A percentile compares a stretch with the other conserved stretches of the same genome.
Evolutionary conservation across 2,329 filamentous ascomycete species (phyloP).

Genomic region (Cercospora zeae-maydis): DNA sequence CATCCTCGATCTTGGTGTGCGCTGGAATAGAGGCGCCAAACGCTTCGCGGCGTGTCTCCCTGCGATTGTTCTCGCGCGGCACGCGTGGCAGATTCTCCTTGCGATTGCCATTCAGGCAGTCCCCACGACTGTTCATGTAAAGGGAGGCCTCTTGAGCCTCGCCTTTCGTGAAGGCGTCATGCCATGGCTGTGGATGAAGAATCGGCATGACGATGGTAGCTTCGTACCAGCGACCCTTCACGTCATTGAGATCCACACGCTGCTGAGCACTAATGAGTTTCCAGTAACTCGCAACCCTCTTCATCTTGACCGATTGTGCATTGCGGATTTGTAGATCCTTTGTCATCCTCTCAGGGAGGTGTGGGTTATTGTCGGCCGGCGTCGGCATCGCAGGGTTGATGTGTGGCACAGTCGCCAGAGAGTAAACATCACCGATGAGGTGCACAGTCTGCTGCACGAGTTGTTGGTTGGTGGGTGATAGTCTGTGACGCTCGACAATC

Average conservation of each 20-base stretch:
- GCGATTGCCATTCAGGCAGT: conserved; percentile 35
- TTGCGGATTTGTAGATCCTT: conserved; percentile 52
- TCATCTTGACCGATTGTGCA: conserved; percentile 39
- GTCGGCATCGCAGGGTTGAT: conserved; percentile 36
- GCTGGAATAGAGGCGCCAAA: conserved; percentile 43
- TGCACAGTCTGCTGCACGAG: conserved; percentile 32
- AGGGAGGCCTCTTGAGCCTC: conserved; percentile 35
- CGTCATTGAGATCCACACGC: conserved; percentile 44
- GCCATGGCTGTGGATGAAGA: conserved; percentile 32
- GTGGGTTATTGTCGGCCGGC: conserved; percentile 38
- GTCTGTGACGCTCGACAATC: conserved; percentile 41
- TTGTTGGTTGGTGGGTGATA: conserved; percentile 26
- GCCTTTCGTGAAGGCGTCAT: conserved; percentile 29
- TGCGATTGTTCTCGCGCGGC: conserved; percentile 31
- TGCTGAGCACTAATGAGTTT: conserved; percentile 38
- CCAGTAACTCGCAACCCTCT: conserved; percentile 42
- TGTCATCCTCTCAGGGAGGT: conserved; percentile 51
- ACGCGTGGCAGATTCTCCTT: conserved; percentile 30
- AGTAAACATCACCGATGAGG: conserved; percentile 53
- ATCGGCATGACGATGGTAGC: conserved; percentile 49
- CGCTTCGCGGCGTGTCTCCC: conserved; percentile 40
- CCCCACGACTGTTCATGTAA: conserved; percentile 38
- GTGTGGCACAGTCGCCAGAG: conserved; percentile 43
- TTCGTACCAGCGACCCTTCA: conserved; percentile 62
- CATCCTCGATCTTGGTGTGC: conserved; percentile 39